Percentiles rank a stretch among this genome's conserved stretches.
Evolutionary conservation across 768 basidiomycete species (phyloP).

Genomic region (Phlebiopsis gigantea): DNA sequence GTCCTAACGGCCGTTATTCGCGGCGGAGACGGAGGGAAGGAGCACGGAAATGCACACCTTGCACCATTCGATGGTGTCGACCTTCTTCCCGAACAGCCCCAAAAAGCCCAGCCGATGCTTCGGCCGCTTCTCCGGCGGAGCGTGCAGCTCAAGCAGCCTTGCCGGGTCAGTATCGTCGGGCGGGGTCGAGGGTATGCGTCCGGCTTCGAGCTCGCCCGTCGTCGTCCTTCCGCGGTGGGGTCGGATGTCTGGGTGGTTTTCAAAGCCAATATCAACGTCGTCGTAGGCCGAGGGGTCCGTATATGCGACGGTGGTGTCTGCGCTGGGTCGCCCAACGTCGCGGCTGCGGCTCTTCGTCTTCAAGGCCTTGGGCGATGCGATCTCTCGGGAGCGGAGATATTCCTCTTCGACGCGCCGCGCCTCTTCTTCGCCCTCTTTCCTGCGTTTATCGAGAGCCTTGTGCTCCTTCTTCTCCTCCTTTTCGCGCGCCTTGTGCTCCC

Average conservation of each 20-base stretch:
- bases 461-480: neutral
- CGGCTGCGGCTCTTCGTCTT: neutral
- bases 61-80: conserved; percentile 25
- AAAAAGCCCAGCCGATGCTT: conserved; percentile 6
- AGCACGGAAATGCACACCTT: conserved; percentile 29
- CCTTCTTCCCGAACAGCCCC: conserved; percentile 10
- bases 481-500: neutral
- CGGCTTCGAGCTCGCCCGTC: conserved; percentile 9
- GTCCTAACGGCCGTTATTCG: conserved; percentile 30
- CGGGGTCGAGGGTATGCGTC: neutral
- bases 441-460: neutral
- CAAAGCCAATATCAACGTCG: neutral
- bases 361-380: neutral
- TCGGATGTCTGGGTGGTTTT: neutral
- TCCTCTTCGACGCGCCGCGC: neutral
- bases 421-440: neutral
- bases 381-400: neutral
- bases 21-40: too few relatives aligned
- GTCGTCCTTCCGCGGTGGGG: conserved; percentile 1
- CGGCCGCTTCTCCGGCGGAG: conserved; percentile 4
- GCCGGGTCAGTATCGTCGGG: neutral
- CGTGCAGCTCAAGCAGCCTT: neutral
- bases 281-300: neutral
- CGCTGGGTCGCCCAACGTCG: neutral
- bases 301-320: neutral